Base-by-base conservation (phyloP, 441 rosid species). In the Arabidopsis hybrid region DNA sequence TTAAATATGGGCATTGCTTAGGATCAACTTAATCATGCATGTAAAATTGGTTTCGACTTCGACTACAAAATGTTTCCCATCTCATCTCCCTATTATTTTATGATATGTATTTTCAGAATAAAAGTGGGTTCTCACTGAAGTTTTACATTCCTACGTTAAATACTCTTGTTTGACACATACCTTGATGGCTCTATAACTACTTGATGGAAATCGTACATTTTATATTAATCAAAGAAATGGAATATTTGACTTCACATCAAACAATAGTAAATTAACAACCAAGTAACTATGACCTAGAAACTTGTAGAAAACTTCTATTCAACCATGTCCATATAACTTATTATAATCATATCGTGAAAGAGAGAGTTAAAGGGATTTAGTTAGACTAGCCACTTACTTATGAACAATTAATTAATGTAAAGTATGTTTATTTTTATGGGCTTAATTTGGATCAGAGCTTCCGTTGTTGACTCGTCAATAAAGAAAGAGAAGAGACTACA, bases 391-490 rank as follows among this genome's bases (percentile, higher is more conserved):
- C 46, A 57, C 71, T 69, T 46, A 63, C 52, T 63, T 2, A 65
- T 71, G 16, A 13, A 13, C 62, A 77, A 29, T 59, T 76, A 49
- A 49, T 32, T 70, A 62, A 63, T 49, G 61, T 56, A 64, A 69
- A 57, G 71, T 76, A 76, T 40, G 29, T 39, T 47, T 9, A 36
- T 38, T 35, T 55, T 42, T 63, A 63, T 38, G 21, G 57, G 38
- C 21, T 63, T 26, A 26, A 26, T 26, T 77, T 50, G 6, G 62
- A 59, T 36, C 63, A 71, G 65, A 65, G 76, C 76, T 77, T 71
- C 61, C 67, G 29, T 77, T 51, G 63, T 77, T 77, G 80, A 77
- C 80, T 65, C 42, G 72, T 65, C 72, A 59, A 71, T 72, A 59
- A 31, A 38, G 35, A 76, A 45, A 26, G 32, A 38, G 64, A 39